Base-by-base conservation (phyloP, 768 basidiomycete genomes). In the Ephemerocybe angulata region DNA sequence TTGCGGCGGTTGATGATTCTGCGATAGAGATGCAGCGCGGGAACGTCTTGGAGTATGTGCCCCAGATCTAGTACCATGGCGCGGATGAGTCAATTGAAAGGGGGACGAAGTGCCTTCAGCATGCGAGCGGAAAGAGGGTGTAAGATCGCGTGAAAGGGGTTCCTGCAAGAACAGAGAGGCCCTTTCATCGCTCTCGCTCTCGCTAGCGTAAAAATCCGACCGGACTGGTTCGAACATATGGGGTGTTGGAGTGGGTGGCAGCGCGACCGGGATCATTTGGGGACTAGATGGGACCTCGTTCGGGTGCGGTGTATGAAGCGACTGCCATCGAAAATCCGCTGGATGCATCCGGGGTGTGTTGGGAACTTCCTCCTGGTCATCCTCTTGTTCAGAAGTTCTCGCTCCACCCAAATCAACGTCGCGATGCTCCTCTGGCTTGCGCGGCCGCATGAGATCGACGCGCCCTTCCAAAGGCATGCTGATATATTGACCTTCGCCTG, bases 401-500 rank as follows among this genome's bases (percentile, higher is more conserved):
- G 54, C 41, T 43, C 28, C 40, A 40, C 55, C 38, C 7, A 53
- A 48, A 40, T 51, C 46, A 27, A 41, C 43, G 46, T 59, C 55
- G 22, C 40, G 49, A 52, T 59, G 51, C 52, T 62, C 55, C 51
- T 52, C 55, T 55, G 55, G 60, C 54, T 63, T 70, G 48, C 67
- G 65, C 3, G 82, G 87, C 53, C 86, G 83, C 78, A 97, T 88
- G 61, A 98, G 76, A 65, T 96, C 93, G 53, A 95, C 77, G 44
- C 94, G 86, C 4, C 94, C 94, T 55, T 91, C 88, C 21, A 97
- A 75, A 15, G 95, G 95, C 71, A 98, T 70, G 49, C 81, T 86
- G 53, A 75, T 78, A 67, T 97, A 98, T 59, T 84, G 80, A 30
- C 90, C 92, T 64, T 88, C 82, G 5, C 78, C 79, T 13, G 61